Conservation (phyloP, 2,329 filamentous ascomycete species). For the Alternaria sp. region DNA sequence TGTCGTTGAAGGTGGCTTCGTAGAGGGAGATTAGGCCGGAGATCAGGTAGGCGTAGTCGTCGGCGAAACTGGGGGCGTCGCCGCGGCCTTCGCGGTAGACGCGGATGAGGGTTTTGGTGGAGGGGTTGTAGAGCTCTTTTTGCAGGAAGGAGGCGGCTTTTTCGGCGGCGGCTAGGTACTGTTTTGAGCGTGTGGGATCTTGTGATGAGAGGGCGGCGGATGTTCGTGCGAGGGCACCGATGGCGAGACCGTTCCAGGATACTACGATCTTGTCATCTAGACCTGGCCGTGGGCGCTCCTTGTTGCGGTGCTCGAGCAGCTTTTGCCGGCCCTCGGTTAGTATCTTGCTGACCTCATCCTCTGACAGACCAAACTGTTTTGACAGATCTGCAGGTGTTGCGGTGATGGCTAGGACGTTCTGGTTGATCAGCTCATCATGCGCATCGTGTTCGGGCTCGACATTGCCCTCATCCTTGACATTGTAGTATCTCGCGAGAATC, state of each 20-base stretch:
- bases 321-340: constrained; percentile 71
- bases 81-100: constrained; percentile 74
- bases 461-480: constrained; percentile 83
- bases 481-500: constrained; percentile 83
- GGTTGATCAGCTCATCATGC: constrained; percentile 92
- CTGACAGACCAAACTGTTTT: constrained; percentile 74
- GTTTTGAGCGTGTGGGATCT: constrained; percentile 62
- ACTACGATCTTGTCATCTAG: constrained; percentile 89
- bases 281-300: constrained; percentile 75
- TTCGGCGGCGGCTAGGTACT: constrained; percentile 70
- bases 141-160: constrained; percentile 76
- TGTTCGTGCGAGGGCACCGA: constrained; percentile 79
- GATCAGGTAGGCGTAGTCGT: constrained; percentile 92
- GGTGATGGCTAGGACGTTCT: constrained; percentile 82
- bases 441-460: constrained; percentile 82
- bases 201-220: constrained; percentile 70
- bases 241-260: constrained; percentile 87
- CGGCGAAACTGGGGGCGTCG: constrained; percentile 77
- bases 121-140: constrained; percentile 72
- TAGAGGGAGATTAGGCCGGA: constrained; percentile 84
- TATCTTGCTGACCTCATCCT: constrained; percentile 71
- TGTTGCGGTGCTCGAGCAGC: constrained; percentile 73
- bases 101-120: constrained; percentile 70
- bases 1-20: constrained; percentile 77
- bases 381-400: constrained; percentile 73